These are phyloP conservation scores for Mycena maculata DNA, from an alignment of 768 basidiomycete genomes.

Conservation along the genomic window DNA sequence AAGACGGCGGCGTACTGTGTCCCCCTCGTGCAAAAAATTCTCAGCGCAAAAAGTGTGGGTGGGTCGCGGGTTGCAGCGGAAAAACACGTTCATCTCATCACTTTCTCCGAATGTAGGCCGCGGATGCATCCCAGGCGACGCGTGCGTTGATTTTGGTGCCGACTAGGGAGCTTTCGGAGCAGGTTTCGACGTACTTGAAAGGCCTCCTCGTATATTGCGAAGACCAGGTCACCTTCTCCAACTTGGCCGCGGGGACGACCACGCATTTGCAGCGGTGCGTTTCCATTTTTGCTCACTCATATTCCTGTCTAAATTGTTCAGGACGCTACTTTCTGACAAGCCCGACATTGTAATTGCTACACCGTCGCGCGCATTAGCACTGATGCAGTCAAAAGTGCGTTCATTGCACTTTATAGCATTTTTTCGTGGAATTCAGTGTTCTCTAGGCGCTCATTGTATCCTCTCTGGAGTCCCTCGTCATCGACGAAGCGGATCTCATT, in stretches of 20 bases:
- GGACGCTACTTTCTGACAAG: conserved; percentile 60
- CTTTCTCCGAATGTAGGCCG: conserved; percentile 50
- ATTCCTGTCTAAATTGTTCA: conserved; percentile 28
- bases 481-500: conserved; percentile 98
- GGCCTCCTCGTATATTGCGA: conserved; percentile 83
- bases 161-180: conserved; percentile 92
- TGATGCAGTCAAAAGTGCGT: conserved; percentile 79
- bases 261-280: conserved; percentile 80
- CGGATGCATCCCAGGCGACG: conserved; percentile 64
- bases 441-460: conserved; percentile 70
- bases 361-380: conserved; percentile 73
- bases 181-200: conserved; percentile 79
- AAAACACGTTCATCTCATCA: conserved; percentile 9
- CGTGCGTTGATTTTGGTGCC: conserved; percentile 87
- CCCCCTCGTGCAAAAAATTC: conserved; percentile 89
- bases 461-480: conserved; percentile 86
- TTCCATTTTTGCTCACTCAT: background rate
- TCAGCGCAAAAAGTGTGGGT: conserved; percentile 83
- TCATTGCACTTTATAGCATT: background rate
- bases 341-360: conserved; percentile 87
- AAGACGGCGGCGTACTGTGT: conserved; percentile 98
- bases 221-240: conserved; percentile 74
- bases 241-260: conserved; percentile 79
- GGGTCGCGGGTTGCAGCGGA: background rate
- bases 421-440: background rate